Percentiles rank a stretch among this genome's conserved stretches.
Conservation (phyloP, 805 yeast genomes). For the Torulaspora indica region DNA sequence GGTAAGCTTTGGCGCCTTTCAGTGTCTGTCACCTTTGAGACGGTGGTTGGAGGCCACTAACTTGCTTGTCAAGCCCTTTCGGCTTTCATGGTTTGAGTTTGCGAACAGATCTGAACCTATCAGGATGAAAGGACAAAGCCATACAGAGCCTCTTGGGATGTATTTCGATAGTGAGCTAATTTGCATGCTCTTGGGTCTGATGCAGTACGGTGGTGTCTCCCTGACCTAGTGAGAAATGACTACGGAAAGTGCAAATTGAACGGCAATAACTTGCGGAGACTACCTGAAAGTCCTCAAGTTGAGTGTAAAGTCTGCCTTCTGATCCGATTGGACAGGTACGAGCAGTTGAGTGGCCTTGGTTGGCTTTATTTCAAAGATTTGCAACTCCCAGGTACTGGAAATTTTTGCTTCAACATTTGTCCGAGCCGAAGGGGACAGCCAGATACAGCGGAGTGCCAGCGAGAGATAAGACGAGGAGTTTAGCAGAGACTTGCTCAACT, state of each 20-base stretch:
- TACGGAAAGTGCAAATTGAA: not conserved
- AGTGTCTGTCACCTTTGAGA: not conserved
- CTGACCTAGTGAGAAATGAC: not conserved
- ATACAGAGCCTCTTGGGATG: constrained; percentile 17
- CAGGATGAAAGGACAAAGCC: constrained; percentile 19
- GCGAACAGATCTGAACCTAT: constrained; percentile 17
- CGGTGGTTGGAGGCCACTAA: constrained; percentile 1
- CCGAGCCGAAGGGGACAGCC: not conserved
- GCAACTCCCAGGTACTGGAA: too few relatives aligned
- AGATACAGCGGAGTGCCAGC: too few relatives aligned
- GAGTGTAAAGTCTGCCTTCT: too few relatives aligned
- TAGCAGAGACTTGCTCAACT: too few relatives aligned
- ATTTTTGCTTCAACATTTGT: not conserved
- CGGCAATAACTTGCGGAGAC: too few relatives aligned
- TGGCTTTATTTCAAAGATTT: too few relatives aligned
- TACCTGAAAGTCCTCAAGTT: too few relatives aligned
- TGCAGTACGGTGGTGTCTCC: not conserved
- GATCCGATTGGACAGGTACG: too few relatives aligned
- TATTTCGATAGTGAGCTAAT: constrained; percentile 9
- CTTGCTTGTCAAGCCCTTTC: constrained; percentile 1
- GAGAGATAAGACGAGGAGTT: too few relatives aligned
- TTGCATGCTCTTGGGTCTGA: not conserved
- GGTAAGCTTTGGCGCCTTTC: not conserved
- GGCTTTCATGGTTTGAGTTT: constrained; percentile 8
- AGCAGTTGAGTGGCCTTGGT: too few relatives aligned